Evolutionary conservation across 352 stramenopile species (phyloP), one percentile per base, ranked within the genome.

Genomic region (Sclerospora graminicola): DNA sequence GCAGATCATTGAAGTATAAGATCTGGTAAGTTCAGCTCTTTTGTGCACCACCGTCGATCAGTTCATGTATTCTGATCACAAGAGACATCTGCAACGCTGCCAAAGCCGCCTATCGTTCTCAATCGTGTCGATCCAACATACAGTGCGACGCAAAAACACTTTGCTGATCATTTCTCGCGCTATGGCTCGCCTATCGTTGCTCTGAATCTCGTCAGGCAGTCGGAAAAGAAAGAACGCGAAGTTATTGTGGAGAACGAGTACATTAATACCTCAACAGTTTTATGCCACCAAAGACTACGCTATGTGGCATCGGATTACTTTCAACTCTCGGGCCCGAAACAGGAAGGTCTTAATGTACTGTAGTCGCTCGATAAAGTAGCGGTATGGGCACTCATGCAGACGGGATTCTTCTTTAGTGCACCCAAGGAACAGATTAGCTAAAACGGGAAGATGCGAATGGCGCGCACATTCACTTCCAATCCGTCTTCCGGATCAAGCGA

Each of bases 1-100:
- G 60, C 92, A 97, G 52, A 96, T 98, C 39, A 79, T 97, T 15
- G 84, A 93, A 45, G 71, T 99, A 65, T 90, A 99, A 39, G 85
- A 96, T 23, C n/a, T n/a, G n/a, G n/a, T n/a, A n/a, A n/a, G n/a
- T n/a, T n/a, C n/a, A n/a, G n/a, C n/a, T n/a, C n/a, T n/a, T n/a
- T n/a, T n/a, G n/a, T n/a, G n/a, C n/a, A n/a, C n/a, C n/a, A n/a
- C n/a, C n/a, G n/a, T n/a, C 96, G 96, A 4, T 98, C 91, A 2
- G 99, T 99, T 61, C 97, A 96, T n/a, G 97, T 97, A 0, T 99
- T 97, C 59, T 99, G 97, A 96, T 97, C 92, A 0, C 97, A 99
- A 64, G 95, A 99, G 51, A 98, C 88, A n/a, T n/a, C n/a, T n/a
- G n/a, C n/a, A n/a, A n/a, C n/a, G n/a, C n/a, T n/a, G n/a, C n/a